These are phyloP conservation scores for Yamadazyma olivae DNA, from an alignment of 805 yeast species.

Conservation along the genomic window DNA sequence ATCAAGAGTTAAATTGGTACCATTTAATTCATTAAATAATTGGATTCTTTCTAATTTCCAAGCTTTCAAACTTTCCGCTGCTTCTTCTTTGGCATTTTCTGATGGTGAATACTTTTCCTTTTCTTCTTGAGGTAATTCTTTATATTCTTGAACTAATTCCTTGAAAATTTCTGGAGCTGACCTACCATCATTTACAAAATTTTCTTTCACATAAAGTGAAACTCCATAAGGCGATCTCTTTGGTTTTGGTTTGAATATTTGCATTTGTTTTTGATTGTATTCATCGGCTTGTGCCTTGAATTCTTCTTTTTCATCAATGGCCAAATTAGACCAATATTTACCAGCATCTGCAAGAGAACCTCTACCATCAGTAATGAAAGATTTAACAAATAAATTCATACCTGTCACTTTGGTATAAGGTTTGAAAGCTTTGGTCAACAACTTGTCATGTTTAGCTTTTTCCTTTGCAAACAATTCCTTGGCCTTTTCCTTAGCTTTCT, in stretches of 20 bases:
- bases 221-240: slow-evolving; percentile 27
- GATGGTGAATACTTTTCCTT: slow-evolving; percentile 22
- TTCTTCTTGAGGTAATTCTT: slow-evolving; percentile 22
- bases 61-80: slow-evolving; percentile 17
- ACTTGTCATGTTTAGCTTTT: slow-evolving; percentile 15
- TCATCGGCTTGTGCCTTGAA: slow-evolving; percentile 24
- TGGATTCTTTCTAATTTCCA: slow-evolving; percentile 30
- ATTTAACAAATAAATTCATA: slow-evolving; percentile 12
- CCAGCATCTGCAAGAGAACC: slow-evolving; percentile 6
- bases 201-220: slow-evolving; percentile 27
- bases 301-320: slow-evolving; percentile 25
- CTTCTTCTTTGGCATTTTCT: slow-evolving; percentile 17
- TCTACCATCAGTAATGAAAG: slow-evolving; percentile 1
- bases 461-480: slow-evolving; percentile 14
- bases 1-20: slow-evolving; percentile 5
- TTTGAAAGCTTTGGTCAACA: slow-evolving; percentile 10
- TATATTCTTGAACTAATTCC: slow-evolving; percentile 29
- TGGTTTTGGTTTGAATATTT: slow-evolving; percentile 30
- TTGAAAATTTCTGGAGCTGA: slow-evolving; percentile 19
- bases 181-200: slow-evolving; percentile 21
- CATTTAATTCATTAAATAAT: slow-evolving; percentile 9
- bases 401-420: slow-evolving; percentile 8
- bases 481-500: slow-evolving; percentile 18
- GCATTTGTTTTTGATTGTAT: slow-evolving; percentile 21
- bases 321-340: slow-evolving; percentile 24